phyloP scores from a whole-genome alignment of 768 basidiomycete species.

The Austroboletus festivus region DNA sequence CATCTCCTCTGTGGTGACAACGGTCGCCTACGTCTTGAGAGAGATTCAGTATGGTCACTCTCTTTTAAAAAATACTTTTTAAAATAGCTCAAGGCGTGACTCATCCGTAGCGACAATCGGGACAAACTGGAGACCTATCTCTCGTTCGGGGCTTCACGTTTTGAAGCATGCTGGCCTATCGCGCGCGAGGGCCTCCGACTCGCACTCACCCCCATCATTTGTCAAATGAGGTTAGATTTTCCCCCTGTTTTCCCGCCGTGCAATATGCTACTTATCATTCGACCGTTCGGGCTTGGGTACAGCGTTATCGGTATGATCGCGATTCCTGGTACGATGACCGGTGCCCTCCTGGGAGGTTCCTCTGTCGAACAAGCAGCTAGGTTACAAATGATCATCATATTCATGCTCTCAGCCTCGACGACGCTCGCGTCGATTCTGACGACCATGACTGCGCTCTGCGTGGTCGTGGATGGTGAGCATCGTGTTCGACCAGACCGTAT shows the following conservation, averaged over 20 bases:
- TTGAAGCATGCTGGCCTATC: conserved; percentile 81
- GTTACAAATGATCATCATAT: conserved; percentile 92
- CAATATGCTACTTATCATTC: background rate
- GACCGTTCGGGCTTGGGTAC: background rate
- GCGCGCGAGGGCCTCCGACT: conserved; percentile 75
- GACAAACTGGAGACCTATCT: conserved; percentile 87
- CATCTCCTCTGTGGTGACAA: conserved; percentile 72
- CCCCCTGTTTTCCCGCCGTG: background rate
- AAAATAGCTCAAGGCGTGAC: too few species aligned
- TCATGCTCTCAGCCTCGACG: conserved; percentile 82
- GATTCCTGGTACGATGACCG: conserved; percentile 90
- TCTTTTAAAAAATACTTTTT: too few species aligned
- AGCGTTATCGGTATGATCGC: conserved; percentile 75
- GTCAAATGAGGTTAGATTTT: conserved; percentile 69
- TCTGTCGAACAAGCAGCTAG: conserved; percentile 82
- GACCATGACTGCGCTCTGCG: conserved; percentile 54
- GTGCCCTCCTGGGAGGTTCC: conserved; percentile 83
- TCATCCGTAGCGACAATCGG: conserved; percentile 66
- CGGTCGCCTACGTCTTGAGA: conserved; percentile 66
- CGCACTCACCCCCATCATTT: conserved; percentile 78
- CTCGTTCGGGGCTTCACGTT: conserved; percentile 79
- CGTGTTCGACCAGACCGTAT: conserved; percentile 65
- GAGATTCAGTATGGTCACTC: conserved; percentile 76
- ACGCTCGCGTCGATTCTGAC: conserved; percentile 67
- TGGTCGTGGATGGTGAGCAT: conserved; percentile 70